A percentile compares a stretch with the other conserved stretches of the same genome.
Evolutionary conservation across 371 early-diverging fungal species (phyloP).

Genomic region (Apophysomyces variabilis): DNA sequence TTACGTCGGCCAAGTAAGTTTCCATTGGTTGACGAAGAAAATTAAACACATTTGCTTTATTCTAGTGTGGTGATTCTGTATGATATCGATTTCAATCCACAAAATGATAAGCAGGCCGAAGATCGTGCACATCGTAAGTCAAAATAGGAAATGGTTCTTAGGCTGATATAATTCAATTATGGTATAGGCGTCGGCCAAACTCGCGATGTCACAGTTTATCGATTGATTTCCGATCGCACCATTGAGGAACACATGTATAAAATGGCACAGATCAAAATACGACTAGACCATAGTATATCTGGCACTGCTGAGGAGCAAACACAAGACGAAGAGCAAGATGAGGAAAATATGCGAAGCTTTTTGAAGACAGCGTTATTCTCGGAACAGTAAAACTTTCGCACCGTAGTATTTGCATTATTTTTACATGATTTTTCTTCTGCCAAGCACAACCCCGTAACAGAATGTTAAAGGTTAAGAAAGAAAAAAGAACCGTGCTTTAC

Average conservation of each 20-base stretch:
- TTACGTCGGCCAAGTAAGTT: constrained; percentile 82
- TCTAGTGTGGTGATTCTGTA: constrained; percentile 81
- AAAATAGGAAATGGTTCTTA: not conserved
- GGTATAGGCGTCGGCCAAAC: constrained; percentile 86
- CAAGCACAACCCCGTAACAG: too few relatives aligned
- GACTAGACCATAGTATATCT: constrained; percentile 73
- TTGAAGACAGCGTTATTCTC: not conserved
- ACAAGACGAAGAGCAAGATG: constrained; percentile 2
- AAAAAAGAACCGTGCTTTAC: too few relatives aligned
- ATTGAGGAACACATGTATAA: constrained; percentile 79
- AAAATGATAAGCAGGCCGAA: constrained; percentile 95
- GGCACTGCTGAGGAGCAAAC: constrained; percentile 11
- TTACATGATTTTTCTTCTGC: too few relatives aligned
- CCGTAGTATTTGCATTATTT: too few relatives aligned
- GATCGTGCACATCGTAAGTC: constrained; percentile 84
- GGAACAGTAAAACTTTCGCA: not conserved
- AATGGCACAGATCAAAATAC: constrained; percentile 73
- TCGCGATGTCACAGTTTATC: constrained; percentile 79
- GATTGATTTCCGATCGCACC: constrained; percentile 72
- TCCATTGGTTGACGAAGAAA: not conserved
- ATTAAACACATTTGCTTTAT: not conserved
- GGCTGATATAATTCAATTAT: constrained; percentile 1
- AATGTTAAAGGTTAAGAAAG: too few relatives aligned
- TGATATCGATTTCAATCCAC: constrained; percentile 95
- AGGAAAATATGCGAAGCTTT: constrained; percentile 2